These are phyloP conservation scores for Austroboletus rostrupii DNA, from an alignment of 1,284 basidiomycete species.

Conservation along the genomic window DNA sequence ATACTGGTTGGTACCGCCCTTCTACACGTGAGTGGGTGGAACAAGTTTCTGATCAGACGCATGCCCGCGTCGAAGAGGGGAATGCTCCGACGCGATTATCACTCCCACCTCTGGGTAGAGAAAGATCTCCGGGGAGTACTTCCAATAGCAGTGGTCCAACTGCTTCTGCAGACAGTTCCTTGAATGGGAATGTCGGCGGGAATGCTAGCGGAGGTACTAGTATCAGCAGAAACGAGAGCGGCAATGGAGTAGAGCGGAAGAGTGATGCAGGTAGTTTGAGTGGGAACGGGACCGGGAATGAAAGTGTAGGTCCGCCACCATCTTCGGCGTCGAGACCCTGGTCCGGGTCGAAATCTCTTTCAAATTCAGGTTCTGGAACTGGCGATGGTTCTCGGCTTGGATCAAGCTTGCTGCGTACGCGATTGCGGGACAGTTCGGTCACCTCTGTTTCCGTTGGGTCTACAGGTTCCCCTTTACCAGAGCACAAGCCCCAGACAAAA, in stretches of 20 bases:
- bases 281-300: conserved; percentile 10
- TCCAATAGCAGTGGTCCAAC: conserved; percentile 27
- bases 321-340: conserved; percentile 18
- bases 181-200: conserved; percentile 11
- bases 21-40: conserved; percentile 33
- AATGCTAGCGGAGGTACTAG: conserved; percentile 11
- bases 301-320: conserved; percentile 8
- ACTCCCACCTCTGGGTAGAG: conserved; percentile 10
- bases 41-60: conserved; percentile 25
- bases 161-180: conserved; percentile 25
- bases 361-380: conserved; percentile 24
- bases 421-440: conserved; percentile 27
- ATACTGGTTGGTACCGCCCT: conserved; percentile 29
- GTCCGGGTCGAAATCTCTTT: conserved; percentile 24
- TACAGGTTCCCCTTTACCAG: conserved; percentile 14
- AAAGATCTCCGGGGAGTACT: conserved; percentile 21
- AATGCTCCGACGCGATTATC: conserved; percentile 2
- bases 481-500: conserved; percentile 5
- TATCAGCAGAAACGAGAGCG: conserved; percentile 7
- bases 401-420: conserved; percentile 21
- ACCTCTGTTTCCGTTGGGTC: conserved; percentile 28
- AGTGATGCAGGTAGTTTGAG: conserved; percentile 13
- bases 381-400: conserved; percentile 25
- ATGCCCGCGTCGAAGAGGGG: conserved; percentile 4
- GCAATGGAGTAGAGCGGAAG: conserved; percentile 5